Evolutionary conservation across 176 grass and related monocot species (phyloP).

Genomic region (Rhipidocladum racemiflorum): DNA sequence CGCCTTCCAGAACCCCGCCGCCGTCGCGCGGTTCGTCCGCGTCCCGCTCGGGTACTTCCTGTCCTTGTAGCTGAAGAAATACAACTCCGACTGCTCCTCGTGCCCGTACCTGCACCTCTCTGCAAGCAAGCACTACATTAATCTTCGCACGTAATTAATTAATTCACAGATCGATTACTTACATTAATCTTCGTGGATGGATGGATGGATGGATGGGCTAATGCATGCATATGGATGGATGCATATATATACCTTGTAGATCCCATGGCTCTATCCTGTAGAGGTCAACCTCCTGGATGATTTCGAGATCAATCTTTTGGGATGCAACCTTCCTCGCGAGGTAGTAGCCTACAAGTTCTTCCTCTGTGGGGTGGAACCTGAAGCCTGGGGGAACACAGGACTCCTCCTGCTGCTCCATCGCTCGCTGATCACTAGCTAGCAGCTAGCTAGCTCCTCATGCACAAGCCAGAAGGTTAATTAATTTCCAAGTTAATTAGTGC

Average conservation of each 20-base stretch:
- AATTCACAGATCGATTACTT: background rate
- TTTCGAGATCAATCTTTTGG: conserved; percentile 48
- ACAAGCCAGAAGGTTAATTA: background rate
- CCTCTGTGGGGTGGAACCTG: conserved; percentile 93
- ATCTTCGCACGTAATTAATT: no score
- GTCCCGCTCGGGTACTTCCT: conserved; percentile 82
- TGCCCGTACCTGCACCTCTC: conserved; percentile 48
- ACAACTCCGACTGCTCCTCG: conserved; percentile 59
- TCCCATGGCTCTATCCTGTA: conserved; percentile 84
- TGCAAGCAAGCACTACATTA: no score
- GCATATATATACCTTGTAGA: conserved; percentile 66
- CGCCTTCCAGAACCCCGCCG: conserved; percentile 90
- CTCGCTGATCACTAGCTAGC: conserved; percentile 2
- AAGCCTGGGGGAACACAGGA: conserved; percentile 72
- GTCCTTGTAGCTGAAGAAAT: conserved; percentile 85
- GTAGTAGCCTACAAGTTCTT: conserved; percentile 91
- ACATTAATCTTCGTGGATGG: no score
- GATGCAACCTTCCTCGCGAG: conserved; percentile 58
- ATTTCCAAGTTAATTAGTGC: background rate
- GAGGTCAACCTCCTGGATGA: conserved; percentile 84
- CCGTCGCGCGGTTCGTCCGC: conserved; percentile 71
- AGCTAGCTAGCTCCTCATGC: conserved; percentile 12
- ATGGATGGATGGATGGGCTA: no score
- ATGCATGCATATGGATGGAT: no score
- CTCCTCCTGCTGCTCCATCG: conserved; percentile 42